A percentile compares a stretch with the other conserved stretches of the same genome.
These are phyloP conservation scores for Sarocladium brachiariae DNA, from an alignment of 2,329 filamentous ascomycete genomes.

Conservation along the genomic window DNA sequence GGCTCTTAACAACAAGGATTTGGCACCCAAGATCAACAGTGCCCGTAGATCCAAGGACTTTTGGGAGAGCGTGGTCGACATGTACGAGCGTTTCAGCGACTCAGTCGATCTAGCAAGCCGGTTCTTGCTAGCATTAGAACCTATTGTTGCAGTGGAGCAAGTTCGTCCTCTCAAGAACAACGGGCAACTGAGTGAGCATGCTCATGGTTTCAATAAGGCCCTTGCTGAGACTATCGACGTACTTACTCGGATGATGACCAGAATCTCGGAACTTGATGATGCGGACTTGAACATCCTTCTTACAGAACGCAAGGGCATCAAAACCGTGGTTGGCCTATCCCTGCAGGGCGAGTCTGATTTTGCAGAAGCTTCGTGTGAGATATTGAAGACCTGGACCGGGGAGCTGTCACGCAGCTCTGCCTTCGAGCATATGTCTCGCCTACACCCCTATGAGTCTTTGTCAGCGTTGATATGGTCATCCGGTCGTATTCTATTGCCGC, in stretches of 20 bases:
- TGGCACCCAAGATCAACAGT: conserved; percentile 57
- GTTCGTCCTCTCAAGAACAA: conserved; percentile 52
- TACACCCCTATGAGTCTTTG: conserved; percentile 28
- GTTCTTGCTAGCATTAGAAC: conserved; percentile 63
- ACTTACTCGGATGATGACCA: conserved; percentile 69
- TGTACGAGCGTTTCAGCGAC: conserved; percentile 73
- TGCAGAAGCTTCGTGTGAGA: conserved; percentile 70
- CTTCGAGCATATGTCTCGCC: conserved; percentile 31
- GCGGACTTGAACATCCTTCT: conserved; percentile 65
- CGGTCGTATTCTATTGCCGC: not conserved
- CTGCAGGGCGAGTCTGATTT: conserved; percentile 75
- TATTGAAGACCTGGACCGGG: conserved; percentile 75
- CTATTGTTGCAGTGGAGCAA: conserved; percentile 68
- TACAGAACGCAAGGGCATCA: conserved; percentile 58
- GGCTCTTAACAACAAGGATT: conserved; percentile 50
- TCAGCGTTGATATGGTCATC: conserved; percentile 1
- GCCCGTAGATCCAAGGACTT: conserved; percentile 50
- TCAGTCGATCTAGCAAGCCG: conserved; percentile 67
- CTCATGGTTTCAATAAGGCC: conserved; percentile 68
- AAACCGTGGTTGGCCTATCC: conserved; percentile 69
- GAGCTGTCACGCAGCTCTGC: conserved; percentile 44
- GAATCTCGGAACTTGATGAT: conserved; percentile 68
- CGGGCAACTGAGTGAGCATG: conserved; percentile 29
- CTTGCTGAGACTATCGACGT: conserved; percentile 49
- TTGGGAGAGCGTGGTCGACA: conserved; percentile 41